Percentiles rank a stretch among this genome's conserved stretches.
Evolutionary conservation across 805 yeast species (phyloP).

Genomic region (Tetrapisispora pingtungensis): DNA sequence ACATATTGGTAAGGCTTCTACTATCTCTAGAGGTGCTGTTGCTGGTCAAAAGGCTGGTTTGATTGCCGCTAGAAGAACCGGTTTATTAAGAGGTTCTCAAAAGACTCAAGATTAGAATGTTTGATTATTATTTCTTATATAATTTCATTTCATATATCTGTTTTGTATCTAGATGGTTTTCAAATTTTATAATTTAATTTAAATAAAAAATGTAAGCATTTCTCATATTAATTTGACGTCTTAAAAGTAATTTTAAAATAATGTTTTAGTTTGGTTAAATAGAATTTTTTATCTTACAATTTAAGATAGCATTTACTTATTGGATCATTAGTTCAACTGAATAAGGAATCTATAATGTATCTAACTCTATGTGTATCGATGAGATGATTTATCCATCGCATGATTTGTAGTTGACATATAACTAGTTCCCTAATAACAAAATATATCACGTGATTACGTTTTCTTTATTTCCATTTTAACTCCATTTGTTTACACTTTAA

Average conservation of each 20-base stretch:
- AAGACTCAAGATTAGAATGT: conserved; percentile 55
- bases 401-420: too few species aligned
- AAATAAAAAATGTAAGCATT: conserved; percentile 5
- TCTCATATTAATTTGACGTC: conserved; percentile 2
- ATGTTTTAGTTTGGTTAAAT: too few species aligned
- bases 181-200: conserved; percentile 6
- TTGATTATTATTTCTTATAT: conserved; percentile 4
- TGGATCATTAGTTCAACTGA: too few species aligned
- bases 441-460: not conserved
- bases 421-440: too few species aligned
- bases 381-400: too few species aligned
- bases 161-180: conserved; percentile 15
- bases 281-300: too few species aligned
- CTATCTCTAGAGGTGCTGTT: conserved; percentile 98
- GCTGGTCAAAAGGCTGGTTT: conserved; percentile 99
- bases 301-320: too few species aligned
- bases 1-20: conserved; percentile 99
- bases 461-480: not conserved
- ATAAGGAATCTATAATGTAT: too few species aligned
- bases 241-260: not conserved
- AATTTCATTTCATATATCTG: conserved; percentile 3
- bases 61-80: conserved; percentile 99
- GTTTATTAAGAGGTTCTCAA: conserved; percentile 99
- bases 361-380: too few species aligned
- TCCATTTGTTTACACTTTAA: not conserved